A percentile compares a stretch with the other conserved stretches of the same genome.
Evolutionary conservation across 176 grass and related monocot species (phyloP).

Genomic region (Oryza meridionalis): DNA sequence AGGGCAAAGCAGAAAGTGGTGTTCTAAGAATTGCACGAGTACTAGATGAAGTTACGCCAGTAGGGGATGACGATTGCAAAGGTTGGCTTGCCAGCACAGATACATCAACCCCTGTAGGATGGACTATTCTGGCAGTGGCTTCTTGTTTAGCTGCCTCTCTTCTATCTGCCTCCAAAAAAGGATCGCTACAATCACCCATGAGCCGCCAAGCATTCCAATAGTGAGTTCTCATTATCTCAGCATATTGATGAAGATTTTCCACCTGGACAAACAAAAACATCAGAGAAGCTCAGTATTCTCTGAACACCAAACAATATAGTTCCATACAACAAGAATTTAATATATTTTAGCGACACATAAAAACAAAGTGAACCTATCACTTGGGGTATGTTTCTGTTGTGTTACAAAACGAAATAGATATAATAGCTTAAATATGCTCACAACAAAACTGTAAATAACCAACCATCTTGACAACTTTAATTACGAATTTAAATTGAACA

Average conservation of each 20-base stretch:
- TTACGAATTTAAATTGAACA: background rate
- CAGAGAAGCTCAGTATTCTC: constrained; percentile 13
- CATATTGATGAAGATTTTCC: constrained; percentile 78
- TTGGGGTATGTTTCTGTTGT: background rate
- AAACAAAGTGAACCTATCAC: background rate
- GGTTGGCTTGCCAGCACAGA: constrained; percentile 38
- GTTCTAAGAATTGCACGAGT: constrained; percentile 39
- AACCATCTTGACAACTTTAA: background rate
- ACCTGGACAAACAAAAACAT: constrained; percentile 64
- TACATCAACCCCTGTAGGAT: constrained; percentile 45
- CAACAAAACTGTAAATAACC: background rate
- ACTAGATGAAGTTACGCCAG: constrained; percentile 29
- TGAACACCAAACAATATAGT: constrained; percentile 21
- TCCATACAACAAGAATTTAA: constrained; percentile 13
- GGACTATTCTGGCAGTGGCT: constrained; percentile 58
- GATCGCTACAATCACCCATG: constrained; percentile 63
- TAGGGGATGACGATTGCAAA: constrained; percentile 38
- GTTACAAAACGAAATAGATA: background rate
- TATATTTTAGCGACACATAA: background rate
- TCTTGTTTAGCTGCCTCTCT: constrained; percentile 68
- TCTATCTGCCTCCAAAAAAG: constrained; percentile 74
- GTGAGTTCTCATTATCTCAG: constrained; percentile 60
- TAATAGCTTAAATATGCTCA: background rate
- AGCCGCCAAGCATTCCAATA: constrained; percentile 53
- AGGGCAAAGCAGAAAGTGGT: constrained; percentile 36